phyloP scores from a whole-genome alignment of 1,284 basidiomycete genomes.

The Marasmius oreades region DNA sequence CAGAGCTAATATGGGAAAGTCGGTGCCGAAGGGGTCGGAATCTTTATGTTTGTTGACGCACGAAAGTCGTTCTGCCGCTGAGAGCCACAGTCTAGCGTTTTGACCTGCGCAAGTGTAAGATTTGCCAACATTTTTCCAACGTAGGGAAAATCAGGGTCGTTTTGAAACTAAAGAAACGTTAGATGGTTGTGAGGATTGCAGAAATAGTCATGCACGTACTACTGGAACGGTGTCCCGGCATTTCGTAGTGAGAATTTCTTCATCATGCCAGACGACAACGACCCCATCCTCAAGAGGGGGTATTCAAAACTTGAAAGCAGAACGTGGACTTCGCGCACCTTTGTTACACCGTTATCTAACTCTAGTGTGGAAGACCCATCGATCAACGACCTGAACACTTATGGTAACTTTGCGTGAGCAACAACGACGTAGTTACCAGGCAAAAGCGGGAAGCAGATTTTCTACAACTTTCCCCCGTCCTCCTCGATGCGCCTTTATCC shows the following conservation, averaged over 20 bases:
- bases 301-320: neutral
- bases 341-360: slow-evolving; percentile 74
- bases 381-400: slow-evolving; percentile 54
- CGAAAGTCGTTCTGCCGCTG: slow-evolving; percentile 59
- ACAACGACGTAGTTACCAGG: slow-evolving; percentile 47
- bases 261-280: slow-evolving; percentile 80
- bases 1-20: slow-evolving; percentile 37
- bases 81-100: slow-evolving; percentile 78
- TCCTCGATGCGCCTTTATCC: slow-evolving; percentile 69
- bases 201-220: slow-evolving; percentile 32
- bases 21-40: neutral
- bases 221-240: slow-evolving; percentile 64
- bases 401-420: slow-evolving; percentile 5
- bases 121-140: slow-evolving; percentile 75
- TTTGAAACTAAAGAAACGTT: slow-evolving; percentile 33
- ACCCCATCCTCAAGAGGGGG: slow-evolving; percentile 53
- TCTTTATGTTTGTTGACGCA: slow-evolving; percentile 28
- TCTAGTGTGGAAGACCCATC: slow-evolving; percentile 75
- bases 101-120: slow-evolving; percentile 73
- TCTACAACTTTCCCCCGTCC: slow-evolving; percentile 72
- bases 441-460: slow-evolving; percentile 68
- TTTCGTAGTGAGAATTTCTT: slow-evolving; percentile 56
- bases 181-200: neutral
- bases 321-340: slow-evolving; percentile 32
- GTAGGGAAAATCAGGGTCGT: slow-evolving; percentile 64